Evolutionary conservation across 495 filamentous ascomycete genomes (phyloP).

Genomic region (Wilcoxina mikolae): DNA sequence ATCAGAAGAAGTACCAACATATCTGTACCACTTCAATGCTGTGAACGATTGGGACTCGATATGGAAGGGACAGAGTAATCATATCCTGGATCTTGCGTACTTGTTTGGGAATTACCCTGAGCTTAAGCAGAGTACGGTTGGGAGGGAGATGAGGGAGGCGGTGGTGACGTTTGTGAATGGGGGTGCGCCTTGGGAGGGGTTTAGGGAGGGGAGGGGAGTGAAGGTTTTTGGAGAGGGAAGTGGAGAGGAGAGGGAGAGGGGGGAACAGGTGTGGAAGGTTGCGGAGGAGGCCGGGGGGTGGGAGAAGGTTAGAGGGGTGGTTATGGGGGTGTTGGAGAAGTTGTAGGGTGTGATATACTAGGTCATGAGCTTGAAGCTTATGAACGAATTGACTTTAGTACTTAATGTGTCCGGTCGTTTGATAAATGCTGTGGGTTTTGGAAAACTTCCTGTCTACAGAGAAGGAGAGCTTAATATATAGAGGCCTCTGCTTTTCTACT

Average conservation of each 20-base stretch:
- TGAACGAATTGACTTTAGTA: too few species aligned
- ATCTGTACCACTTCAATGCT: conserved; percentile 7
- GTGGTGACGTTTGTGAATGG: conserved; percentile 5
- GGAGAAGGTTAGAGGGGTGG: neutral
- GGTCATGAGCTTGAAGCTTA: too few species aligned
- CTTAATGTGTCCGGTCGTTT: too few species aligned
- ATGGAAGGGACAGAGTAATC: neutral
- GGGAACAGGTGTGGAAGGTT: neutral
- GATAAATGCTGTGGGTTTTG: too few species aligned
- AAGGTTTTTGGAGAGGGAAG: neutral
- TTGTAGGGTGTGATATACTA: neutral
- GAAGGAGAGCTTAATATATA: too few species aligned
- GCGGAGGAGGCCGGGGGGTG: conserved; percentile 1
- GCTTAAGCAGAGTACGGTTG: neutral
- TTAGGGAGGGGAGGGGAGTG: neutral
- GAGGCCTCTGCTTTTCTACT: too few species aligned
- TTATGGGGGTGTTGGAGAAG: conserved; percentile 1
- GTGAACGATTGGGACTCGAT: neutral
- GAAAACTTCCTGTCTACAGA: too few species aligned
- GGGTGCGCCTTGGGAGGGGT: neutral
- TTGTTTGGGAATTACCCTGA: conserved; percentile 1
- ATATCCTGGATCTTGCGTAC: conserved; percentile 6
- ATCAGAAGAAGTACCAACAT: neutral
- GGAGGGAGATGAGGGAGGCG: conserved; percentile 2
- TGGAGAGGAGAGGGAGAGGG: neutral